Evolutionary conservation across 2,329 filamentous ascomycete species (phyloP).

Genomic region (Cylindrodendrum hubeiense): DNA sequence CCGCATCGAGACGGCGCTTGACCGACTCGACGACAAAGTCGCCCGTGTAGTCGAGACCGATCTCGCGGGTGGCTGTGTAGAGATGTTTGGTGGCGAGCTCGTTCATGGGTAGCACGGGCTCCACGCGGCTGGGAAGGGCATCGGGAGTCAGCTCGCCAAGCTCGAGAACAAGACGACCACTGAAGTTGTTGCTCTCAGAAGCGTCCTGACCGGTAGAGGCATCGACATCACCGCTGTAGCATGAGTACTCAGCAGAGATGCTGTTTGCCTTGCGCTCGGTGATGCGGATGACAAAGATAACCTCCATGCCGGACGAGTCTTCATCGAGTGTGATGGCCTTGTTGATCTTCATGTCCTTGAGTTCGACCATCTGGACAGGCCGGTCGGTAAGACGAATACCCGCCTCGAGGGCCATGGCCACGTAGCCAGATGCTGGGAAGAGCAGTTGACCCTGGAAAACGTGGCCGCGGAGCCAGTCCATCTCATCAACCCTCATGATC

Average conservation of each 20-base stretch:
- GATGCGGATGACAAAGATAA: conserved; percentile 14
- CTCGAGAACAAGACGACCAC: neutral
- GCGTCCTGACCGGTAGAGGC: conserved; percentile 1
- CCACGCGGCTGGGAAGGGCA: neutral
- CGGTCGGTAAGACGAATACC: conserved; percentile 19
- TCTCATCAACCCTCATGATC: conserved; percentile 38
- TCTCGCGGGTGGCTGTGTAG: neutral
- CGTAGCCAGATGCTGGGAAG: conserved; percentile 55
- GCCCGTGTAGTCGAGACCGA: conserved; percentile 9
- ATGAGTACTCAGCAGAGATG: neutral
- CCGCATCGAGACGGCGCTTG: conserved; percentile 22
- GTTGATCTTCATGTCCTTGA: conserved; percentile 28
- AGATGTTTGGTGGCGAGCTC: conserved; percentile 2
- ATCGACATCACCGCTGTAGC: neutral
- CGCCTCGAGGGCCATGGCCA: conserved; percentile 52
- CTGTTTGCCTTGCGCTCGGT: neutral
- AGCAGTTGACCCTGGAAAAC: conserved; percentile 48
- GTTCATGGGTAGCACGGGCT: neutral
- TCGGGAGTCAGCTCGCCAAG: conserved; percentile 18
- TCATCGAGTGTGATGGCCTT: conserved; percentile 25
- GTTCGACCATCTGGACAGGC: conserved; percentile 3
- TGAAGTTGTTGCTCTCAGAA: neutral
- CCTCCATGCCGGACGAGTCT: conserved; percentile 28
- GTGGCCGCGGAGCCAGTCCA: conserved; percentile 57
- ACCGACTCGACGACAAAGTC: conserved; percentile 14